Base-by-base conservation (phyloP, 1,284 basidiomycete genomes). In the Cryptococcus depauperatus region DNA sequence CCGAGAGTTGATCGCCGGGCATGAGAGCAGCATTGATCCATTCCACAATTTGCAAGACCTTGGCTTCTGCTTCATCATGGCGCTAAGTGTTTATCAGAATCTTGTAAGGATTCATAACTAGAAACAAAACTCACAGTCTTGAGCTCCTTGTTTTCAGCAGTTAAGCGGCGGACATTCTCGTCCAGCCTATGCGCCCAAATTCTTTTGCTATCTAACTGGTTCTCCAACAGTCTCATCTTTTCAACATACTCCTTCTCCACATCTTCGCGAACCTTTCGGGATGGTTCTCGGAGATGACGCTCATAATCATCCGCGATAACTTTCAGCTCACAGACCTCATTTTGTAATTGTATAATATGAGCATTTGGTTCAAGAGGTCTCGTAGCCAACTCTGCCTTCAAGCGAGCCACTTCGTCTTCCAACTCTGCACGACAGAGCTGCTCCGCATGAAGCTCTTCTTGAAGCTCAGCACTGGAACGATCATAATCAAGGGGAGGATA, bases 391-490 rank as follows among this genome's bases (percentile, higher is more conserved):
- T 70, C 68, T n/a, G 51, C 53, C 43, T 64, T 57, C 21, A 91
- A 75, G 9, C 54, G 54, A 10, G 56, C 56, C 37, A 91, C 86
- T 57, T 89, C 85, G 11, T 76, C 82, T 0, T 79, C 77, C 59
- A 89, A 85, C 2, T 82, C 79, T 41, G 87, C 82, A 23, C 89
- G 69, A 53, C 84, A 78, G 21, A 81, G 76, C 29, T 83, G 77
- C 0, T 86, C 80, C 1, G 79, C 75, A 22, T 90, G 79, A 5
- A 91, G 77, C 54, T 90, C 84, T 73, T 91, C 85, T 71, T 89
- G 86, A 0, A 92, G 75, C 81, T 87, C 80, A 50, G 87, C 85
- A 1, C 84, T 82, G 0, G 83, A 80, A 77, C 85, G 79, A 61
- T 88, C 84, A 56, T 88, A 89, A 68, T 90, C 83, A 18, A 69